Evolutionary conservation across 495 filamentous ascomycete species (phyloP).

Genomic region (Peziza echinospora): DNA sequence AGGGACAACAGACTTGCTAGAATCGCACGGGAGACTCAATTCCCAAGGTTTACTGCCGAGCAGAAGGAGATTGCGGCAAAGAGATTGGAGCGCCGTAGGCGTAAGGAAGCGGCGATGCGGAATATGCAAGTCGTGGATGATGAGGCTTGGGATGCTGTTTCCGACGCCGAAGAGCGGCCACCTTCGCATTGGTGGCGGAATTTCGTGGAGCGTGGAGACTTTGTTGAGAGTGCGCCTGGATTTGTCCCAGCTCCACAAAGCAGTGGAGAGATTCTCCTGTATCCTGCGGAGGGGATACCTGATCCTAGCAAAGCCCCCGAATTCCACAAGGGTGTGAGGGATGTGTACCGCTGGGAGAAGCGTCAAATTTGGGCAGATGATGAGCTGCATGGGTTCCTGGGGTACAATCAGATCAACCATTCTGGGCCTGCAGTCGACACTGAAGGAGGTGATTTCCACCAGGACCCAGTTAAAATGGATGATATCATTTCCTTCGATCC

Average conservation of each 20-base stretch:
- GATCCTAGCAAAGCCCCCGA: conserved; percentile 11
- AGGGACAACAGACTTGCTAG: not conserved
- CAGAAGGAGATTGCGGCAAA: conserved; percentile 17
- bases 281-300: conserved; percentile 1
- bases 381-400: conserved; percentile 1
- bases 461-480: not conserved
- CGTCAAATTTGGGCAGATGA: not conserved
- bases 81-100: not conserved
- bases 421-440: conserved; percentile 16
- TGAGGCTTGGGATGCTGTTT: not conserved
- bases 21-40: not conserved
- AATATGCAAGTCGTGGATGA: not conserved
- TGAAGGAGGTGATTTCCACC: not conserved
- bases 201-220: conserved; percentile 14
- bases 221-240: not conserved
- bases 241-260: not conserved
- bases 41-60: conserved; percentile 17
- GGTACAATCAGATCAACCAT: conserved; percentile 18
- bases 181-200: conserved; percentile 18
- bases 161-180: conserved; percentile 8
- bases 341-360: conserved; percentile 17
- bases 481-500: not conserved
- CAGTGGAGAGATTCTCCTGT: not conserved
- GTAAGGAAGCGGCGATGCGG: not conserved
- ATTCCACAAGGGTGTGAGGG: conserved; percentile 14